A percentile compares a stretch with the other conserved stretches of the same genome.
Evolutionary conservation across 169 alveolate genomes (phyloP).

Genomic region (Plasmodium gallinaceum): DNA sequence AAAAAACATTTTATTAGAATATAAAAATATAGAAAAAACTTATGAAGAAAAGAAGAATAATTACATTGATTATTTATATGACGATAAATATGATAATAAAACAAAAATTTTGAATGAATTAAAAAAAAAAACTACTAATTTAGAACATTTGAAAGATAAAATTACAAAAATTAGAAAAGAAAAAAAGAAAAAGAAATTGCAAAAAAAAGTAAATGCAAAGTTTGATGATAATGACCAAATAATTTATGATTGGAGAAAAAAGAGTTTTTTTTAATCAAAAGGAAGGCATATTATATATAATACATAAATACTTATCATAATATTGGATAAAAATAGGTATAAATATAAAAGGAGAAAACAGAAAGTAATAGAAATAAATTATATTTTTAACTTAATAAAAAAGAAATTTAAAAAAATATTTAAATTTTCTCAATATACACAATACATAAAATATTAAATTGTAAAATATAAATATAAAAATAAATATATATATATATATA

Average conservation of each 20-base stretch:
- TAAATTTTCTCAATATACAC: no score
- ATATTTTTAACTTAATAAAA: no score
- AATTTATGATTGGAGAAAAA: constrained; percentile 62
- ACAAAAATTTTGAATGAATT: constrained; percentile 48
- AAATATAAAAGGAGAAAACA: not conserved
- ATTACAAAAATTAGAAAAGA: not conserved
- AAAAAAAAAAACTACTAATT: constrained; percentile 7
- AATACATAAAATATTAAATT: no score
- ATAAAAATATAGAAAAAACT: constrained; percentile 26
- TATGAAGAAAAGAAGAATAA: constrained; percentile 54
- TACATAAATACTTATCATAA: not conserved
- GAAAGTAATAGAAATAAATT: no score
- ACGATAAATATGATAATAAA: constrained; percentile 60
- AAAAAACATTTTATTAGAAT: constrained; percentile 26
- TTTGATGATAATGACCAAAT: constrained; percentile 5
- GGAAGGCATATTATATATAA: not conserved
- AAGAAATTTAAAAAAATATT: no score
- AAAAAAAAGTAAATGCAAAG: not conserved
- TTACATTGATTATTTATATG: constrained; percentile 66
- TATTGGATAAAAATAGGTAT: not conserved
- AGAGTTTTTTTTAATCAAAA: constrained; percentile 14
- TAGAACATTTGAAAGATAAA: constrained; percentile 14
- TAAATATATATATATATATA: no score
- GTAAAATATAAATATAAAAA: no score
- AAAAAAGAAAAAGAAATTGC: not conserved